Percentiles rank a stretch among this genome's conserved stretches.
These are phyloP conservation scores for Aspergillus neotritici DNA, from an alignment of 2,329 filamentous ascomycete genomes.

Conservation along the genomic window DNA sequence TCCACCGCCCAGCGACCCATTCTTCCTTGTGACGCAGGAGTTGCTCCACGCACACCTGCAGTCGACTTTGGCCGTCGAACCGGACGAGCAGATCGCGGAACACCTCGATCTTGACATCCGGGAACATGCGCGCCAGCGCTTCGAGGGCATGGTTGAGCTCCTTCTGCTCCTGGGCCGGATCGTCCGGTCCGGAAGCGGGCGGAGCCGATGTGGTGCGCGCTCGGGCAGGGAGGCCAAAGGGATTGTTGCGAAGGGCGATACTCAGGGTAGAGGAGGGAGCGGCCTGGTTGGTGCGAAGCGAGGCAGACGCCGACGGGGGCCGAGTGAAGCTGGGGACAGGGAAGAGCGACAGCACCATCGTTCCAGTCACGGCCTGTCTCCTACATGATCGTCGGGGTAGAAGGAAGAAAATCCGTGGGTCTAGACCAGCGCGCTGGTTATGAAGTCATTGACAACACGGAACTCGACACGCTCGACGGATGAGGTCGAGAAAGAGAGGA, in stretches of 20 bases:
- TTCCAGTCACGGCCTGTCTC: constrained; percentile 15
- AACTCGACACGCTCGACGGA: no score
- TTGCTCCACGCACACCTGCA: constrained; percentile 45
- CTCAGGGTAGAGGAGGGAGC: constrained; percentile 33
- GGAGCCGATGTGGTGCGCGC: constrained; percentile 20
- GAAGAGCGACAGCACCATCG: constrained; percentile 35
- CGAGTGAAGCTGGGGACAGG: constrained; percentile 32
- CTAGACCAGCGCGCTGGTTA: no score
- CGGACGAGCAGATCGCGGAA: constrained; percentile 43
- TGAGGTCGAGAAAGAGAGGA: no score
- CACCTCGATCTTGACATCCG: constrained; percentile 43
- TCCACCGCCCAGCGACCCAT: constrained; percentile 46
- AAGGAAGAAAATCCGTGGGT: background rate
- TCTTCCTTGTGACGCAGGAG: constrained; percentile 41
- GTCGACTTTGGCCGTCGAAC: constrained; percentile 43
- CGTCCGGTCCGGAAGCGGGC: constrained; percentile 16
- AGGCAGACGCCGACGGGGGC: constrained; percentile 23
- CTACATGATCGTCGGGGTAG: constrained; percentile 28
- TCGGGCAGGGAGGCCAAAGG: constrained; percentile 33
- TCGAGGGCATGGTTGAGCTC: constrained; percentile 41
- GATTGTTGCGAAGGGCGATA: constrained; percentile 43
- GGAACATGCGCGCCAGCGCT: constrained; percentile 40
- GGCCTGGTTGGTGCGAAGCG: constrained; percentile 21
- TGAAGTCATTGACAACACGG: no score
- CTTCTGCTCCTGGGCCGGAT: constrained; percentile 31